These are phyloP conservation scores for Leucoagaricus sp. DNA, from an alignment of 1,284 basidiomycete genomes.

Conservation along the genomic window DNA sequence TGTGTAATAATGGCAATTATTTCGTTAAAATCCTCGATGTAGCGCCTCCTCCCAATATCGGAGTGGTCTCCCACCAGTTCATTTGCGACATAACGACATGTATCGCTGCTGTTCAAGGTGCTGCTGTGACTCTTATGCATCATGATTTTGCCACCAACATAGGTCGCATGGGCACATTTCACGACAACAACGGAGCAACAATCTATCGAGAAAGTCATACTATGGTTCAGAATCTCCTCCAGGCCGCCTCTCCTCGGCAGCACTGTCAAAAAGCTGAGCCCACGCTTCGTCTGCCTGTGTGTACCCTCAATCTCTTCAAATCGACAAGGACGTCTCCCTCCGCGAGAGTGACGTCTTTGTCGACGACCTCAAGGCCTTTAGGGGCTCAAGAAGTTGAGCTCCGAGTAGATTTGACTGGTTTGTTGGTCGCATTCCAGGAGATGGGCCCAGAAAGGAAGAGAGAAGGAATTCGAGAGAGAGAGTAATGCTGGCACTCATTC, in stretches of 20 bases:
- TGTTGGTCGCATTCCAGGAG: slow-evolving; percentile 36
- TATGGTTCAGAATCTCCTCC: slow-evolving; percentile 51
- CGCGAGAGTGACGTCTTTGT: slow-evolving; percentile 46
- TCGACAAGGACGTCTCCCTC: slow-evolving; percentile 40
- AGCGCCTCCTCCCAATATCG: slow-evolving; percentile 26
- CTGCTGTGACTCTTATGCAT: slow-evolving; percentile 47
- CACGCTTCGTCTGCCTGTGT: slow-evolving; percentile 63
- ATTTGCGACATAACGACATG: slow-evolving; percentile 45
- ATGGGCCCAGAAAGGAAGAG: slow-evolving; percentile 45
- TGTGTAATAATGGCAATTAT: slow-evolving; percentile 25
- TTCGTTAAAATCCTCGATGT: slow-evolving; percentile 49
- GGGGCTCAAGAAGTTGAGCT: slow-evolving; percentile 57
- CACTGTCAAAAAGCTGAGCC: slow-evolving; percentile 43
- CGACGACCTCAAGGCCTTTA: slow-evolving; percentile 54
- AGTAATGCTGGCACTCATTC: not conserved
- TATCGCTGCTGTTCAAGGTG: slow-evolving; percentile 35
- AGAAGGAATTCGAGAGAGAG: slow-evolving; percentile 33
- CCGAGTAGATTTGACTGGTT: slow-evolving; percentile 68
- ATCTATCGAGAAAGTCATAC: slow-evolving; percentile 52
- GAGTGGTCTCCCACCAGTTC: slow-evolving; percentile 35
- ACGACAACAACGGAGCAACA: slow-evolving; percentile 45
- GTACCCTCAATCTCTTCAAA: slow-evolving; percentile 51
- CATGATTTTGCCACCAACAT: slow-evolving; percentile 61
- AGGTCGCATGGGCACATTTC: slow-evolving; percentile 65
- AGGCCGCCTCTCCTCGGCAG: slow-evolving; percentile 36